Conservation (phyloP, 140 eudicot species). For the Senecio squalidus region DNA sequence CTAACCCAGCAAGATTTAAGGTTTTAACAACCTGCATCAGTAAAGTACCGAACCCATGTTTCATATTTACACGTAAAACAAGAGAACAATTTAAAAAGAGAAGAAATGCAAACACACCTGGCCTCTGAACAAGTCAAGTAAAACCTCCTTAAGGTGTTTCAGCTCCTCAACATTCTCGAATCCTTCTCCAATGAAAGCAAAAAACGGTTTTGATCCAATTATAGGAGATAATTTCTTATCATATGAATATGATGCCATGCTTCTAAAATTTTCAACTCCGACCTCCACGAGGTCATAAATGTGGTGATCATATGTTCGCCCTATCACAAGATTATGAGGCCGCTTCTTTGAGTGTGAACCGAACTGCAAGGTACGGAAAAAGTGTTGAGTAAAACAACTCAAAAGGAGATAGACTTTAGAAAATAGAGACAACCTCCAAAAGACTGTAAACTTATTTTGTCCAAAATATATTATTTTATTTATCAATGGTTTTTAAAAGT, state of each 20-base stretch:
- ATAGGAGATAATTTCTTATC: conserved; percentile 74
- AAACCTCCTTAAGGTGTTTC: conserved; percentile 81
- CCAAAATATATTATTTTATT: too few relatives aligned
- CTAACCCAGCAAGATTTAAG: conserved; percentile 88
- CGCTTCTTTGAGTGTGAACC: conserved; percentile 96
- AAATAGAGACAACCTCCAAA: too few relatives aligned
- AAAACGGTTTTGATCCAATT: conserved; percentile 80
- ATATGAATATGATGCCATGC: conserved; percentile 65
- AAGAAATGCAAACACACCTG: conserved; percentile 30
- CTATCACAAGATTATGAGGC: conserved; percentile 94
- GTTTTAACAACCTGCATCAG: conserved; percentile 55
- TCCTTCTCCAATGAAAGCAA: conserved; percentile 90
- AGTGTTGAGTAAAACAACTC: too few relatives aligned
- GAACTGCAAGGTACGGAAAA: conserved; percentile 45
- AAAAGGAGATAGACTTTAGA: too few relatives aligned
- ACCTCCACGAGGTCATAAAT: conserved; percentile 90
- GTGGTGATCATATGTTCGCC: conserved; percentile 89
- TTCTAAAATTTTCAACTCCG: conserved; percentile 84
- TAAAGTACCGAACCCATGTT: background rate
- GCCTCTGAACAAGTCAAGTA: conserved; percentile 82
- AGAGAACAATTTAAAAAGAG: background rate
- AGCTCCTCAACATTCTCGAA: conserved; percentile 83
- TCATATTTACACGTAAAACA: background rate
- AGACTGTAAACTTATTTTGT: too few relatives aligned
- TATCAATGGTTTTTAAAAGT: too few relatives aligned